Percentiles rank a stretch among this genome's conserved stretches.
These are phyloP conservation scores for Chlamydomonas applanata DNA, from an alignment of 139 green algal species.

Conservation along the genomic window DNA sequence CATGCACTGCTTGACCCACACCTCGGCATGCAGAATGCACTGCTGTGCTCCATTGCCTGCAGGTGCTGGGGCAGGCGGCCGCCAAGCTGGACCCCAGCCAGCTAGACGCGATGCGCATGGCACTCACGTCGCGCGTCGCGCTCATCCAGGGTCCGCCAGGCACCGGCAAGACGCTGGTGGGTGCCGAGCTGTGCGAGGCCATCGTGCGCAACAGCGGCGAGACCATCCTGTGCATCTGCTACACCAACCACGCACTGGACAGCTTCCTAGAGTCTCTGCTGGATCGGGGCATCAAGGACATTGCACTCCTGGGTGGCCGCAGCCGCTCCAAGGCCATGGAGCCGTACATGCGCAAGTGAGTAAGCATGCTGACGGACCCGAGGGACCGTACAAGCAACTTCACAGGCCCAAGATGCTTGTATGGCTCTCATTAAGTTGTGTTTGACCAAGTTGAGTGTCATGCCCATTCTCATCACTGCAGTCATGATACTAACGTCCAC, in stretches of 20 bases:
- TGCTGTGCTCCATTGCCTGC: neutral
- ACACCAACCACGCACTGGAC: conserved; percentile 85
- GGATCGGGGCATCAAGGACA: conserved; percentile 53
- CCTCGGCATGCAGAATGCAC: too few relatives aligned
- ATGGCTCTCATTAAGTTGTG: too few relatives aligned
- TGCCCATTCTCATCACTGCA: too few relatives aligned
- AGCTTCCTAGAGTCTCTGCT: conserved; percentile 69
- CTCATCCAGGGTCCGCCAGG: conserved; percentile 40
- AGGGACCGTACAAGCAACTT: too few relatives aligned
- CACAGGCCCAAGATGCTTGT: too few relatives aligned
- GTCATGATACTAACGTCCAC: too few relatives aligned
- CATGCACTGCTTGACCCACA: neutral
- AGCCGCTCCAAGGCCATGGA: conserved; percentile 38
- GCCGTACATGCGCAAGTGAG: conserved; percentile 43
- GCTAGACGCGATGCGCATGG: conserved; percentile 13
- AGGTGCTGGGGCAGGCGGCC: conserved; percentile 24
- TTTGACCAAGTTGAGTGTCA: too few relatives aligned
- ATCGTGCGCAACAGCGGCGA: conserved; percentile 30
- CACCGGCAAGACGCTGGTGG: conserved; percentile 64
- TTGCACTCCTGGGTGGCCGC: conserved; percentile 60
- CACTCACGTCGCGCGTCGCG: conserved; percentile 27
- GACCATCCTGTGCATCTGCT: conserved; percentile 68
- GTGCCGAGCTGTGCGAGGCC: conserved; percentile 48
- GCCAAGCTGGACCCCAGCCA: conserved; percentile 36
- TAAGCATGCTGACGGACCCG: too few relatives aligned